These are phyloP conservation scores for Boletus huronensis DNA, from an alignment of 768 basidiomycete genomes.

Conservation along the genomic window DNA sequence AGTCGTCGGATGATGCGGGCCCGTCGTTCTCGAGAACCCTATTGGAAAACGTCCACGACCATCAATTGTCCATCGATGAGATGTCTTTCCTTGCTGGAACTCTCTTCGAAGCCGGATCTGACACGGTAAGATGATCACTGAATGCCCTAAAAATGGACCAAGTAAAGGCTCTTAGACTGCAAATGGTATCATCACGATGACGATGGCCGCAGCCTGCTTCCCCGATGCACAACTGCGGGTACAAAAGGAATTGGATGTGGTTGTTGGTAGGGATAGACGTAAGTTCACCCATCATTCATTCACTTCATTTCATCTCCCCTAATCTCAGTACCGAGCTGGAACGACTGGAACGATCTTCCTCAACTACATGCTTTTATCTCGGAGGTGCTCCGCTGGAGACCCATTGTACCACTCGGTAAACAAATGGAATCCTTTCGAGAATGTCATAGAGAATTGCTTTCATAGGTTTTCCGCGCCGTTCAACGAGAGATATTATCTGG, in stretches of 20 bases:
- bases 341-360: slow-evolving; percentile 32
- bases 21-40: slow-evolving; percentile 51
- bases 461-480: slow-evolving; percentile 52
- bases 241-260: slow-evolving; percentile 49
- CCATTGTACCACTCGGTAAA: slow-evolving; percentile 28
- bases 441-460: not conserved
- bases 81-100: slow-evolving; percentile 56
- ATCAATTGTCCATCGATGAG: slow-evolving; percentile 49
- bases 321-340: slow-evolving; percentile 34
- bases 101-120: slow-evolving; percentile 60
- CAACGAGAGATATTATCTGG: slow-evolving; percentile 63
- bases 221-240: slow-evolving; percentile 48
- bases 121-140: slow-evolving; percentile 36
- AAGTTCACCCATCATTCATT: not conserved
- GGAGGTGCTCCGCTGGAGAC: slow-evolving; percentile 39
- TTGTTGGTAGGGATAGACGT: slow-evolving; percentile 42
- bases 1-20: slow-evolving; percentile 12
- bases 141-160: not conserved
- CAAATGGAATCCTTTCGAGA: too few relatives aligned
- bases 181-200: slow-evolving; percentile 34
- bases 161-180: not conserved
- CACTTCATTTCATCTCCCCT: not conserved
- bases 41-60: slow-evolving; percentile 45
- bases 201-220: slow-evolving; percentile 53
- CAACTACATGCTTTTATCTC: slow-evolving; percentile 37